phyloP scores from a whole-genome alignment of 805 yeast species.

The Pichia sporocuriosa region DNA sequence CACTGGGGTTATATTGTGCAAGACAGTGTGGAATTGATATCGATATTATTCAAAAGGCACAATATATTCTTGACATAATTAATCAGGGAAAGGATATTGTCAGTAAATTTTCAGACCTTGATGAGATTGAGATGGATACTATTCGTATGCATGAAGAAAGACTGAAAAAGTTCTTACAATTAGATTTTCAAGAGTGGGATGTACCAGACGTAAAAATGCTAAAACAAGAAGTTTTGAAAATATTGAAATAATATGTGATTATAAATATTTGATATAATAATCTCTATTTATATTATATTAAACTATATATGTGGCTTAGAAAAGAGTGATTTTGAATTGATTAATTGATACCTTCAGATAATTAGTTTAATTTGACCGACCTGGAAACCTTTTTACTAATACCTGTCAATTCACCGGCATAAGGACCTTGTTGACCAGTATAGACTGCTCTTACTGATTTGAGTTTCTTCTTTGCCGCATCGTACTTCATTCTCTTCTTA shows the following conservation, averaged over 20 bases:
- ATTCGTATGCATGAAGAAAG: not conserved
- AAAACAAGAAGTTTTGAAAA: not conserved
- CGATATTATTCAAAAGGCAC: constrained; percentile 5
- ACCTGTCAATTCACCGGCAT: constrained; percentile 95
- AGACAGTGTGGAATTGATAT: constrained; percentile 19
- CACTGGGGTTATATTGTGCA: constrained; percentile 39
- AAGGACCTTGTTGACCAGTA: constrained; percentile 66
- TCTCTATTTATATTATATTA: too few relatives aligned
- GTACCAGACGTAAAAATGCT: constrained; percentile 14
- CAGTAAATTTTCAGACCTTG: constrained; percentile 1
- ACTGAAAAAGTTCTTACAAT: constrained; percentile 2
- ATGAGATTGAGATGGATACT: constrained; percentile 1
- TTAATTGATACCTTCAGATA: not conserved
- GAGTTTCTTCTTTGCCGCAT: constrained; percentile 88
- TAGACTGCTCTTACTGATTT: constrained; percentile 87
- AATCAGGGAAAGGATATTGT: constrained; percentile 1
- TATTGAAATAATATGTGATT: not conserved
- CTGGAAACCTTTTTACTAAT: constrained; percentile 90
- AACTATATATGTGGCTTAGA: not conserved
- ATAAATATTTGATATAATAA: too few relatives aligned
- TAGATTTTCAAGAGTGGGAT: constrained; percentile 11
- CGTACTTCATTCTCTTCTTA: constrained; percentile 97
- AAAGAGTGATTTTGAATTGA: not conserved
- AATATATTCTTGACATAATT: constrained; percentile 1
- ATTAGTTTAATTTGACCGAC: constrained; percentile 40